phyloP scores from a whole-genome alignment of 116 monocot genomes.

The Papilionanthe hybrid region DNA sequence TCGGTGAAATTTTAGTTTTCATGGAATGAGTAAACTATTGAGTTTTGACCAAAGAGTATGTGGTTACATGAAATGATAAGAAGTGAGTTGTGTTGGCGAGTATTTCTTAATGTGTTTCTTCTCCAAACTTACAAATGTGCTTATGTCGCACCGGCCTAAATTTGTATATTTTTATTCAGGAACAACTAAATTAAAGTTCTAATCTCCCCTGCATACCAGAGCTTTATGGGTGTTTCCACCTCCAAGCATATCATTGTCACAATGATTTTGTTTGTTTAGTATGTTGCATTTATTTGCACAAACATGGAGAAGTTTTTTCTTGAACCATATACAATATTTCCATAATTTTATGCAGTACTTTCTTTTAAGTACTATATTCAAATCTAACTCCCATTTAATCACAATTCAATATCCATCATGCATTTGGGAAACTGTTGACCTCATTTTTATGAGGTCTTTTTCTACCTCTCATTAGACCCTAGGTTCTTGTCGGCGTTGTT shows the following conservation, averaged over 20 bases:
- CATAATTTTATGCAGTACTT: neutral
- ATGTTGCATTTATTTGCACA: neutral
- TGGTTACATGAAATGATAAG: neutral
- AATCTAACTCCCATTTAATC: no score
- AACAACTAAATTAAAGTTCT: neutral
- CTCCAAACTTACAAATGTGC: neutral
- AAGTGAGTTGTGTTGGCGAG: neutral
- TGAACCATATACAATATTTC: neutral
- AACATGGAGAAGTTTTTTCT: neutral
- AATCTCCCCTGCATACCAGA: neutral
- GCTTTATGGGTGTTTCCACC: neutral
- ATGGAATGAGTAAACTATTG: neutral
- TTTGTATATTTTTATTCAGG: neutral
- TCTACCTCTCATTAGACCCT: no score
- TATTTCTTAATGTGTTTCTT: neutral
- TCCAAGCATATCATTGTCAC: neutral
- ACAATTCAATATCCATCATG: no score
- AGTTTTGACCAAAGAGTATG: neutral
- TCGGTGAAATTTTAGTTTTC: neutral
- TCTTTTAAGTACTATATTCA: no score
- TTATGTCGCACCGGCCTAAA: neutral
- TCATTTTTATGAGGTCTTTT: no score
- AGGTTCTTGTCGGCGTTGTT: no score
- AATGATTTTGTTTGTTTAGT: neutral
- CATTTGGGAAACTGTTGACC: no score